Evolutionary conservation across 1,139 yeast genomes (phyloP).

Genomic region (Taiozyma sp.): DNA sequence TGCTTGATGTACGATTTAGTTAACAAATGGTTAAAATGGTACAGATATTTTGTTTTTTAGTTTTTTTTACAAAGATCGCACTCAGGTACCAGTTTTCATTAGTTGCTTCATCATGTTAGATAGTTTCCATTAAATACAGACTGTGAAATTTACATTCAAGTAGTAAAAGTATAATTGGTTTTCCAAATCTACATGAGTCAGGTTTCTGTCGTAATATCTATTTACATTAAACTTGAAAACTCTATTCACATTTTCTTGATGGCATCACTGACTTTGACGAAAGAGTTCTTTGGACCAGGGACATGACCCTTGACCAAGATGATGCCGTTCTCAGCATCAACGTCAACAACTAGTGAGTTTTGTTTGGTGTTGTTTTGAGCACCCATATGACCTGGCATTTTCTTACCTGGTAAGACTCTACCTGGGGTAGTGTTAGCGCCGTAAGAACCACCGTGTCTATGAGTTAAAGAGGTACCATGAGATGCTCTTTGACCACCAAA

Average conservation of each 20-base stretch:
- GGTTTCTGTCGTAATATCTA: background rate
- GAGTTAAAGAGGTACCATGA: conserved; percentile 94
- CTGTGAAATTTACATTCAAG: background rate
- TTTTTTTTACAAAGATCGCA: background rate
- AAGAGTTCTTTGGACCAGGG: conserved; percentile 82
- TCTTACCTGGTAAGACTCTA: conserved; percentile 93
- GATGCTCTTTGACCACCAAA: conserved; percentile 88
- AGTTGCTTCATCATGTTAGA: background rate
- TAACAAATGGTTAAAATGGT: background rate
- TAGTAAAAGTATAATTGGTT: background rate
- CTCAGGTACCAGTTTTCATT: background rate
- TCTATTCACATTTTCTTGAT: conserved; percentile 19
- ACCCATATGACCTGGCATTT: conserved; percentile 99
- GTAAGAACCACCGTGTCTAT: conserved; percentile 95
- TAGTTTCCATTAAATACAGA: background rate
- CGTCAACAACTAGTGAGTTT: conserved; percentile 73
- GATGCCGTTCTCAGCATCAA: conserved; percentile 77
- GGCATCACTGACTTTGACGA: conserved; percentile 77
- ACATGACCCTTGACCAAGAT: conserved; percentile 85
- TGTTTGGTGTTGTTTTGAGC: conserved; percentile 66
- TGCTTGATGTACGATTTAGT: background rate
- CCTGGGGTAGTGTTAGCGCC: conserved; percentile 94
- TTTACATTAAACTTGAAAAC: background rate
- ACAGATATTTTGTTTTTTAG: background rate
- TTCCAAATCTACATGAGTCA: background rate